Conservation (phyloP, 768 basidiomycete species). For the Dioszegia crocea region DNA sequence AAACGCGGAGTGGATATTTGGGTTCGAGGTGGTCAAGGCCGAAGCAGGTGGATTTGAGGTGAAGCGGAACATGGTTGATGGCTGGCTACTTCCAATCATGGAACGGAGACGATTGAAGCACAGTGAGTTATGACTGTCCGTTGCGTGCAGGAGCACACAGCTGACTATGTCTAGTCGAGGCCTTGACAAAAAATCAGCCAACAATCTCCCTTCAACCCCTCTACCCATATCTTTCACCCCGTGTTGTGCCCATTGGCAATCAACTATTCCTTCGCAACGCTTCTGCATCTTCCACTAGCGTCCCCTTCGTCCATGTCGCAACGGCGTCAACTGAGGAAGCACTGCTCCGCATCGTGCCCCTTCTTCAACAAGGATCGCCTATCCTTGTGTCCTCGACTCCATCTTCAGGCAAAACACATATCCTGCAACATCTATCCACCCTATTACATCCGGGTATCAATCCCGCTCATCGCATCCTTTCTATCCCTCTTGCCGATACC, state of each 20-base stretch:
- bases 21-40: slow-evolving; percentile 13
- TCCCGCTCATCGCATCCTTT: slow-evolving; percentile 66
- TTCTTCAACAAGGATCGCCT: slow-evolving; percentile 67
- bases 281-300: slow-evolving; percentile 6
- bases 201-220: slow-evolving; percentile 10
- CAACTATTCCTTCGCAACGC: slow-evolving; percentile 51
- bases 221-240: slow-evolving; percentile 52
- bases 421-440: slow-evolving; percentile 71
- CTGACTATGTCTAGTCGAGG: slow-evolving; percentile 44
- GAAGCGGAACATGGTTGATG: slow-evolving; percentile 57
- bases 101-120: slow-evolving; percentile 63
- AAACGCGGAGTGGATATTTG: slow-evolving; percentile 55
- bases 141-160: slow-evolving; percentile 43
- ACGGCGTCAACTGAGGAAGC: slow-evolving; percentile 62
- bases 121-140: slow-evolving; percentile 32
- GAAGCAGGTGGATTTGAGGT: slow-evolving; percentile 16
- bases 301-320: slow-evolving; percentile 52
- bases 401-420: slow-evolving; percentile 79
- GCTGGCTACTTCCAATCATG: slow-evolving; percentile 73
- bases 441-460: slow-evolving; percentile 57
- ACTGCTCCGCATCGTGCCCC: slow-evolving; percentile 62
- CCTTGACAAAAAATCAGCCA: neutral
- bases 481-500: slow-evolving; percentile 87
- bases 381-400: slow-evolving; percentile 77
- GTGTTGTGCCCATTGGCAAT: slow-evolving; percentile 37